Base-by-base conservation (phyloP, 1,139 yeast genomes). In the Yamadazyma epiphylla region DNA sequence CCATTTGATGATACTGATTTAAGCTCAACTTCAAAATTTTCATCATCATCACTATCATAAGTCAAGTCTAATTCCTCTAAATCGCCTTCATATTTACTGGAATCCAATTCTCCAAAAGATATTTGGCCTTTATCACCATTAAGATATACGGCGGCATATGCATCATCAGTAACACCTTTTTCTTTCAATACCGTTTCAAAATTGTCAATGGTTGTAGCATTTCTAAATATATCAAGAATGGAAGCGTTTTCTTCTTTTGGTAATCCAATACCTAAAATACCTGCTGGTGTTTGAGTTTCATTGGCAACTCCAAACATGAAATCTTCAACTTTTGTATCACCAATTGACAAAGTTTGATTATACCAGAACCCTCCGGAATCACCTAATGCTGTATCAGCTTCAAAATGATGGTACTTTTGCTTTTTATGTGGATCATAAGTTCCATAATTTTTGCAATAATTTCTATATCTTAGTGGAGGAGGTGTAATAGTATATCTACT, bases 301-400 rank as follows among this genome's bases (percentile, higher is more conserved):
- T 60, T 60, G 19, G 70, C 79, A 23, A 71, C 55, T 5, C 75
- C 82, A 47, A 76, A 62, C 12, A 73, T 66, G 38, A 77, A 58
- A 30, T 53, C 45, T 0, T 58, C 38, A 10, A 80, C 53, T 3
- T 47, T 38, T 9, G 34, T 37, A 23, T 43, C 35, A 7, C 35
- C 38, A 26, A 49, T 38, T 15, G 15, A 27, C 4, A 52, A 60
- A 45, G 80, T 86, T 45, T 87, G 78, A 39, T 63, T 53, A 28
- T 80, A 72, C 88, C 88, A 82, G 33, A 64, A 52, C 29, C 79
- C 72, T n/a, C n/a, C n/a, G n/a, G n/a, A n/a, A n/a, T n/a, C n/a
- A n/a, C n/a, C n/a, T n/a, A n/a, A n/a, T n/a, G n/a, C n/a, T n/a
- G n/a, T n/a, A n/a, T n/a, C n/a, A n/a, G n/a, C n/a, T n/a, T n/a